phyloP scores from a whole-genome alignment of 805 yeast genomes.

The Lipomyces yamanashiensis region DNA sequence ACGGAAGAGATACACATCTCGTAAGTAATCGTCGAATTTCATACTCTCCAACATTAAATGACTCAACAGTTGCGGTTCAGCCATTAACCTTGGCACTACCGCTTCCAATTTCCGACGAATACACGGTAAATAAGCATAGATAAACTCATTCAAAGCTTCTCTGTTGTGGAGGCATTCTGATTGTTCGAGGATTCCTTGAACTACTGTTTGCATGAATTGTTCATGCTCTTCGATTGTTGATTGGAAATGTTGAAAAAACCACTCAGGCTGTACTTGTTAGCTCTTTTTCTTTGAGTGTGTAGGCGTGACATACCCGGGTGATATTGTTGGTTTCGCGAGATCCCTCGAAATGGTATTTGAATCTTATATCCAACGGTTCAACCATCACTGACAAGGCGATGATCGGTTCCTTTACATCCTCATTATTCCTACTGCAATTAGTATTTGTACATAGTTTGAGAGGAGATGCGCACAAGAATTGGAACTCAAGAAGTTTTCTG shows the following conservation, averaged over 20 bases:
- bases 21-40: slow-evolving; percentile 59
- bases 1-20: slow-evolving; percentile 53
- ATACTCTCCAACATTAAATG: slow-evolving; percentile 64
- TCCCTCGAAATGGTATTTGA: slow-evolving; percentile 64
- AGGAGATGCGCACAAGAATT: slow-evolving; percentile 20
- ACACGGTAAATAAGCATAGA: slow-evolving; percentile 55
- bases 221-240: slow-evolving; percentile 44
- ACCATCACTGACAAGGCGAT: slow-evolving; percentile 52
- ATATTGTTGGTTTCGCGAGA: slow-evolving; percentile 63
- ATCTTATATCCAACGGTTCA: slow-evolving; percentile 54
- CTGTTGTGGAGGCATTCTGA: slow-evolving; percentile 33
- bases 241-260: slow-evolving; percentile 59
- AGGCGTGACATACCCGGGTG: slow-evolving; percentile 48
- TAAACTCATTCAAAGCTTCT: slow-evolving; percentile 49
- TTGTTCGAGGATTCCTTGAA: slow-evolving; percentile 38
- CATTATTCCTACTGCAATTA: not conserved
- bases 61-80: slow-evolving; percentile 55
- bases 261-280: slow-evolving; percentile 56
- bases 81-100: slow-evolving; percentile 40
- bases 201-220: slow-evolving; percentile 39
- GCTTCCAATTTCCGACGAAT: slow-evolving; percentile 51
- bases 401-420: slow-evolving; percentile 9
- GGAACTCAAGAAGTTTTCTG: slow-evolving; percentile 24
- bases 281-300: not conserved
- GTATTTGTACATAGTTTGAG: not conserved